phyloP scores from a whole-genome alignment of 2,329 filamentous ascomycete species.

The Pseudogymnoascus sp. region DNA sequence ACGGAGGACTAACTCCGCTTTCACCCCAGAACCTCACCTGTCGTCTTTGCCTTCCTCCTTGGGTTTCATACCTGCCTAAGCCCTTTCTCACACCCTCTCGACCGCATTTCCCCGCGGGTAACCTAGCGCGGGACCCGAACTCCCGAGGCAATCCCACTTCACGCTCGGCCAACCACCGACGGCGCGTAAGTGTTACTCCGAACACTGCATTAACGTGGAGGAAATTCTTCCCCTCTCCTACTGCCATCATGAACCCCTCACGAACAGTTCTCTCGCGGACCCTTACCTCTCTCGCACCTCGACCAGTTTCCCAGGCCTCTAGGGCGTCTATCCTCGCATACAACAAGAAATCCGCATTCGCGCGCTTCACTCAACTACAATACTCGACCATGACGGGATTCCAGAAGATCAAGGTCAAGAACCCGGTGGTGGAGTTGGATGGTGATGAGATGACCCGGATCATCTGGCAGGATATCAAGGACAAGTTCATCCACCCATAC shows the following conservation, averaged over 20 bases:
- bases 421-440: slow-evolving; percentile 95
- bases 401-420: slow-evolving; percentile 98
- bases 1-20: slow-evolving; percentile 1
- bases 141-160: slow-evolving; percentile 6
- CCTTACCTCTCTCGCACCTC: slow-evolving; percentile 9
- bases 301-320: slow-evolving; percentile 11
- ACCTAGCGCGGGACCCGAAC: neutral
- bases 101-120: slow-evolving; percentile 6
- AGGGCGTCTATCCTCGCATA: slow-evolving; percentile 6
- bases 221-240: slow-evolving; percentile 9
- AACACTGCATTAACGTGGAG: neutral
- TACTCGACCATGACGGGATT: slow-evolving; percentile 46
- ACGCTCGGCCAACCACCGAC: neutral
- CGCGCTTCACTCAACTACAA: slow-evolving; percentile 22
- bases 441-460: slow-evolving; percentile 95
- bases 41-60: neutral
- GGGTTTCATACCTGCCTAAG: neutral
- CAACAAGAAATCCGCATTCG: neutral
- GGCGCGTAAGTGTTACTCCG: slow-evolving; percentile 2
- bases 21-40: neutral
- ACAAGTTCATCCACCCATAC: slow-evolving; percentile 95
- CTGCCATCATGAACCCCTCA: slow-evolving; percentile 9
- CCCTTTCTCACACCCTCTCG: neutral
- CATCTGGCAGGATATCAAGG: slow-evolving; percentile 99
- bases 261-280: slow-evolving; percentile 16